Conservation (phyloP, 345 rosid species). For the Pugionium dolabratum region DNA sequence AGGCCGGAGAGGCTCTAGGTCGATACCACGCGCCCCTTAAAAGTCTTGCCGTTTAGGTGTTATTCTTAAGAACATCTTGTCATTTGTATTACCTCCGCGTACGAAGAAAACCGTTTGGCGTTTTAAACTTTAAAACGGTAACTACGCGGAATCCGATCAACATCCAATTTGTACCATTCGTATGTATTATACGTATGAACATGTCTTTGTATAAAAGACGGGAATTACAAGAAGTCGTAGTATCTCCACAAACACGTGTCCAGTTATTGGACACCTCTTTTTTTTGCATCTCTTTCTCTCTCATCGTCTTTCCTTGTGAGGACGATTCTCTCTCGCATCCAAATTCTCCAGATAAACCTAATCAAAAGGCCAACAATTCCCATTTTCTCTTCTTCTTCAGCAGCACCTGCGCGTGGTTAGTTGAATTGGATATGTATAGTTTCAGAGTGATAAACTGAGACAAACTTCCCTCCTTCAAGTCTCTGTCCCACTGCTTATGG, state of each 20-base stretch:
- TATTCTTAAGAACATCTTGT: slow-evolving; percentile 15
- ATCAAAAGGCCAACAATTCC: background rate
- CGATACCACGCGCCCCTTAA: slow-evolving; percentile 27
- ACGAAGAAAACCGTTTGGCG: slow-evolving; percentile 1
- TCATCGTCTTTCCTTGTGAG: background rate
- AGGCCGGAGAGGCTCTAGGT: slow-evolving; percentile 19
- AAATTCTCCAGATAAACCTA: slow-evolving; percentile 29
- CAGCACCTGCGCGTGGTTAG: slow-evolving; percentile 14
- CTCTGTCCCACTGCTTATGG: slow-evolving; percentile 44
- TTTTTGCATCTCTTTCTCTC: background rate
- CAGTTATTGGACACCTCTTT: background rate
- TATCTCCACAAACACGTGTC: slow-evolving; percentile 29
- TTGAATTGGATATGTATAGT: slow-evolving; percentile 17
- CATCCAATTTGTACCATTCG: too few relatives aligned
- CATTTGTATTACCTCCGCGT: background rate
- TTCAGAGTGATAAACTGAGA: slow-evolving; percentile 6
- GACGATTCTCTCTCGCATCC: slow-evolving; percentile 19
- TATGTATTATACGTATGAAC: too few relatives aligned
- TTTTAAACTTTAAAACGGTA: background rate
- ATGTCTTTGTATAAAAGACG: background rate
- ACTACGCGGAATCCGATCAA: background rate
- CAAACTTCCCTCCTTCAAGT: background rate
- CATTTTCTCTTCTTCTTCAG: background rate
- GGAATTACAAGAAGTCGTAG: slow-evolving; percentile 2
- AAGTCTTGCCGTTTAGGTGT: slow-evolving; percentile 16